phyloP scores from a whole-genome alignment of 2,329 filamentous ascomycete genomes.

The Aspergillus fumigatus region DNA sequence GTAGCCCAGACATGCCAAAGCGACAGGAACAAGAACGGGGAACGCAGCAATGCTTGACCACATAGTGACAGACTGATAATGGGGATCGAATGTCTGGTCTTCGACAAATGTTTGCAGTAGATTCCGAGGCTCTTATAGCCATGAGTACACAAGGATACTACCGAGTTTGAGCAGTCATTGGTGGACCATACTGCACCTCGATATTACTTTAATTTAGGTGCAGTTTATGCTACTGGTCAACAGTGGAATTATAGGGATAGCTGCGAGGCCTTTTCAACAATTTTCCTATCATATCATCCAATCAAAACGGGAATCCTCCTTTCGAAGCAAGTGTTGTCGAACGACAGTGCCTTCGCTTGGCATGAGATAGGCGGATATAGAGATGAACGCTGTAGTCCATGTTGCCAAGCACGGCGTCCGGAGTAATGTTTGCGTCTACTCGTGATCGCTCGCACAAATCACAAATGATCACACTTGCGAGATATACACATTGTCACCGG shows the following conservation, averaged over 20 bases:
- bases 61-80: background rate
- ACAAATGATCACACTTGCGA: background rate
- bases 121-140: background rate
- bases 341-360: background rate
- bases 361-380: background rate
- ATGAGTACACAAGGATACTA: background rate
- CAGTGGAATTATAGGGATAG: background rate
- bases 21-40: conserved; percentile 6
- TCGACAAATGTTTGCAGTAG: background rate
- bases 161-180: background rate
- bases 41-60: conserved; percentile 5
- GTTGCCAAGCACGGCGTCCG: background rate
- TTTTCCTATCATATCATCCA: background rate
- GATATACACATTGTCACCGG: background rate
- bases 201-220: too few relatives aligned
- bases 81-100: background rate
- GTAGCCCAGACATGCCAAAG: conserved; percentile 14
- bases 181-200: background rate
- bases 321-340: background rate
- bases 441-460: background rate
- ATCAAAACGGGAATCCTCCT: background rate
- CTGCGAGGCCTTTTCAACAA: background rate
- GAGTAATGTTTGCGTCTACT: background rate
- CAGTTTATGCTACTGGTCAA: background rate
- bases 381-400: background rate